Base-by-base conservation (phyloP, 768 basidiomycete species). In the Rhodocollybia butyracea region DNA sequence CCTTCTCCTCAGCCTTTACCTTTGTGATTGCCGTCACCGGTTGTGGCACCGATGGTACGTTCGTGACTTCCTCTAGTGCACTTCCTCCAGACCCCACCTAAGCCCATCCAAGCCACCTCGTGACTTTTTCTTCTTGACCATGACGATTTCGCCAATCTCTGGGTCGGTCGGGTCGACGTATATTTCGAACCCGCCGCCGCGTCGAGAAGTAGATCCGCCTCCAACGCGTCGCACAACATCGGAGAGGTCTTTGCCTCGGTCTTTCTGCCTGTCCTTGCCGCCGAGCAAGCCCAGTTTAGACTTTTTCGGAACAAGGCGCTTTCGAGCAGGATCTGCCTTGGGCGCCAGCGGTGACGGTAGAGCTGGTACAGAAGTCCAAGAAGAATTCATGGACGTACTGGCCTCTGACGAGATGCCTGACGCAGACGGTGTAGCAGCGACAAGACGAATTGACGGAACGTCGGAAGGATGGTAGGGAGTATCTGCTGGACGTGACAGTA, bases 61-160 rank as follows among this genome's bases (percentile, higher is more conserved):
- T 89, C 58, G 85, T 87, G 7, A 82, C 80, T 51, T 88, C 86
- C 0, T 73, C 78, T 39, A 82, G 58, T 5, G 73, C 66, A 10
- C 71, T 56, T 27, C 56, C 46, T 29, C 39, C 46, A 54, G 31
- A 26, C 65, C 69, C 70, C 86, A 87, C 67, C 77, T 42, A 70
- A 80, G 71, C 69, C 79, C 82, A 61, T 86, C 79, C 57, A 91
- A 65, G 1, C 70, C 84, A 0, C 75, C 74, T 1, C 89, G 71
- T 1, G 81, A 82, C 61, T 87, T 89, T 74, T 84, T 84, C 79
- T 88, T 89, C 78, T 86, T 88, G 34, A 91, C 83, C 66, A 91
- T 76, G 21, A 88, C 65, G 19, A 90, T 81, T 59, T 89, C 87
- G 5, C 80, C 85, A 32, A 85, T 72, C 21, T 88, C 87, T 0